These are phyloP conservation scores for Salvia hispanica DNA, from an alignment of 257 asterid genomes.

Conservation along the genomic window DNA sequence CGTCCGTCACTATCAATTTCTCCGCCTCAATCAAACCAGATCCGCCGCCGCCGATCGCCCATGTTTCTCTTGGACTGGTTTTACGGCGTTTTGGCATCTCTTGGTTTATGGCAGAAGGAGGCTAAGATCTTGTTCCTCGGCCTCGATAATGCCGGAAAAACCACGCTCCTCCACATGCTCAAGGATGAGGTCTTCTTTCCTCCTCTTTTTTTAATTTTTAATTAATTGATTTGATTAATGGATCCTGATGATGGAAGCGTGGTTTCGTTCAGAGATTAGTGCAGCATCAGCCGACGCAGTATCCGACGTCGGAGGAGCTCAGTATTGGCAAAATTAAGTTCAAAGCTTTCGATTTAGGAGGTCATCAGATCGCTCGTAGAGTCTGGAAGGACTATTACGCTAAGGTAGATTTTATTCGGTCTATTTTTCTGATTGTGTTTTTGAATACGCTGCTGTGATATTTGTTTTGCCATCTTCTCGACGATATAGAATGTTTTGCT, in stretches of 20 bases:
- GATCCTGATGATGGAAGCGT: slow-evolving; percentile 21
- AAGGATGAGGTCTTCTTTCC: slow-evolving; percentile 60
- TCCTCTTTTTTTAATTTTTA: background rate
- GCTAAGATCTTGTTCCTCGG: slow-evolving; percentile 85
- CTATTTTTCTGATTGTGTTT: background rate
- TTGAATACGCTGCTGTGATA: too few species aligned
- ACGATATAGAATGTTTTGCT: background rate
- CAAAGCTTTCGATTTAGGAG: slow-evolving; percentile 83
- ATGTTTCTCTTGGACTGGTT: slow-evolving; percentile 83
- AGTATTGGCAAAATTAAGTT: slow-evolving; percentile 82
- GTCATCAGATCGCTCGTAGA: slow-evolving; percentile 86
- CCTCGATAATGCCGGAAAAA: slow-evolving; percentile 84
- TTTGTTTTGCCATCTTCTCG: background rate
- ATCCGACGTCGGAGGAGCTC: slow-evolving; percentile 81
- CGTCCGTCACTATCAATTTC: slow-evolving; percentile 16
- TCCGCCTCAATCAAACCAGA: slow-evolving; percentile 31
- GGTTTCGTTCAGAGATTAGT: slow-evolving; percentile 58
- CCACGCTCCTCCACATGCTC: slow-evolving; percentile 86
- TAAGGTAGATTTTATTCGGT: slow-evolving; percentile 45
- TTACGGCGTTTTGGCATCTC: slow-evolving; percentile 75
- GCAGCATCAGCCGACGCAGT: slow-evolving; percentile 82
- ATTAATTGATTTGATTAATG: background rate
- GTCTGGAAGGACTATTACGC: slow-evolving; percentile 89
- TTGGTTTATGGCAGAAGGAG: slow-evolving; percentile 81
- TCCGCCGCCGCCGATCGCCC: slow-evolving; percentile 32